A percentile compares a stretch with the other conserved stretches of the same genome.
These are phyloP conservation scores for Colletotrichum sp. DNA, from an alignment of 2,329 filamentous ascomycete genomes.

Conservation along the genomic window DNA sequence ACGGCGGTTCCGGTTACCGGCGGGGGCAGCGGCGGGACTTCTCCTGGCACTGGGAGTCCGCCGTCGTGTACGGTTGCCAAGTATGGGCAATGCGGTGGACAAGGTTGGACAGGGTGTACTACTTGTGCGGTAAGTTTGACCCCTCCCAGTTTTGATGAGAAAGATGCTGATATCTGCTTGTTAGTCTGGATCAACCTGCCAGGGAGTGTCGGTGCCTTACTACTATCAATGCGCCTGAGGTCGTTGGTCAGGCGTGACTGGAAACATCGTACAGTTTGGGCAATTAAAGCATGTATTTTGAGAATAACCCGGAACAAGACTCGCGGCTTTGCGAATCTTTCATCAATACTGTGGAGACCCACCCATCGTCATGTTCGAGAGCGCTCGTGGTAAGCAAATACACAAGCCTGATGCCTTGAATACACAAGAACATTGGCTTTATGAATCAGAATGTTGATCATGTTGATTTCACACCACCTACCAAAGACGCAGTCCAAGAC, in stretches of 20 bases:
- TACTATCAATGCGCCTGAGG: neutral
- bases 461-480: neutral
- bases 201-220: neutral
- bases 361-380: neutral
- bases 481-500: neutral
- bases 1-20: constrained; percentile 25
- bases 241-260: rapidly evolving
- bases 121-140: constrained; percentile 37
- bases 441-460: neutral
- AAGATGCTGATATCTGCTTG: neutral
- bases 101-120: constrained; percentile 46
- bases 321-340: neutral
- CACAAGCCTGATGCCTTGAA: neutral
- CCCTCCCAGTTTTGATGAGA: constrained; percentile 28
- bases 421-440: rapidly evolving
- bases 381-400: rapidly evolving
- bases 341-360: neutral
- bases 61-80: constrained; percentile 35
- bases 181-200: neutral
- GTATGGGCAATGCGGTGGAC: constrained; percentile 45
- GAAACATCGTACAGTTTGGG: rapidly evolving
- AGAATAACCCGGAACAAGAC: neutral
- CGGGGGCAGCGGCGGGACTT: neutral
- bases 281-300: neutral
- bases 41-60: constrained; percentile 7